Conservation (phyloP, 148 eudicot species). For the Amaranthus hypochondriacus region DNA sequence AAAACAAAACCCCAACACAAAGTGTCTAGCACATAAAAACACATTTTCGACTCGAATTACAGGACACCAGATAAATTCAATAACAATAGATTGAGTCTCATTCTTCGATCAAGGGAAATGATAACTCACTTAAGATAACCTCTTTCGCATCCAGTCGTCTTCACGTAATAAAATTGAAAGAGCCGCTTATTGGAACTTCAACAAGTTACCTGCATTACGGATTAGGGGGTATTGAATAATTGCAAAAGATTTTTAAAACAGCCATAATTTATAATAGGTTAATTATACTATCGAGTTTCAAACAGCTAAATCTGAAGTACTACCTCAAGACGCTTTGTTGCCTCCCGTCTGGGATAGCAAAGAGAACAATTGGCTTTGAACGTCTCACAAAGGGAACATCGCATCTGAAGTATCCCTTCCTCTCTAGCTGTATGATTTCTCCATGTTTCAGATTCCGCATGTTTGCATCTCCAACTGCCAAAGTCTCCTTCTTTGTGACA, state of each 20-base stretch:
- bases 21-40: too few species aligned
- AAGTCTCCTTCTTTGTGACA: conserved; percentile 58
- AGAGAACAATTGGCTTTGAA: conserved; percentile 70
- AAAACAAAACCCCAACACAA: too few species aligned
- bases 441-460: conserved; percentile 78
- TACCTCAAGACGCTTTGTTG: conserved; percentile 53
- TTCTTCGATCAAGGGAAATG: too few species aligned
- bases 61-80: too few species aligned
- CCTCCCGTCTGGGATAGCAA: conserved; percentile 85
- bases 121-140: too few species aligned
- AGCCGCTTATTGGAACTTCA: neutral
- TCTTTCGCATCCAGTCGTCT: too few species aligned
- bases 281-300: too few species aligned
- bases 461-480: conserved; percentile 80
- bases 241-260: too few species aligned
- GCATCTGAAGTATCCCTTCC: conserved; percentile 87
- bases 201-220: conserved; percentile 16
- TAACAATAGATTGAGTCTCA: too few species aligned
- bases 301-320: neutral
- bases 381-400: conserved; percentile 66
- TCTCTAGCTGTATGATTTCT: conserved; percentile 76
- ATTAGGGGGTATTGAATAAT: neutral
- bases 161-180: neutral
- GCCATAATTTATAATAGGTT: too few species aligned
- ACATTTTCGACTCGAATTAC: too few species aligned